Percentiles rank a stretch among this genome's conserved stretches.
Conservation (phyloP, 1,139 yeast species). For the Taphrina deformans region DNA sequence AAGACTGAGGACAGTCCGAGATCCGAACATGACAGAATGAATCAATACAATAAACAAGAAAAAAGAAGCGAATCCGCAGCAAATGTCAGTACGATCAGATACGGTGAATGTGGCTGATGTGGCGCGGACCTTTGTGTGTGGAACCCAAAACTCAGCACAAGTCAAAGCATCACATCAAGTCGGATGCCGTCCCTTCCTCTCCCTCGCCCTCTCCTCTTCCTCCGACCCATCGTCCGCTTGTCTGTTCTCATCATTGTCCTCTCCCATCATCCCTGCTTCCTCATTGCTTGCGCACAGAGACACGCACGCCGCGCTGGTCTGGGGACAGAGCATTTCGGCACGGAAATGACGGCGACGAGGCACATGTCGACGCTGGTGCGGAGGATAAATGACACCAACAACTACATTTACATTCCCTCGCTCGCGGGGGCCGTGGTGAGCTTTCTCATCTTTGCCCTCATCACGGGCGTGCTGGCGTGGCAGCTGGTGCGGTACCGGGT, state of each 20-base stretch:
- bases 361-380: background rate
- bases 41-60: too few species aligned
- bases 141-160: too few species aligned
- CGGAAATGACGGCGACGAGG: background rate
- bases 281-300: background rate
- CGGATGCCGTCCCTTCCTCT: too few species aligned
- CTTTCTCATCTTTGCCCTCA: background rate
- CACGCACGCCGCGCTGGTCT: too few species aligned
- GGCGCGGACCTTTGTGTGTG: background rate
- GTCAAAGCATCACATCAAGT: too few species aligned
- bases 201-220: too few species aligned
- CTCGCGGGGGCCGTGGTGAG: conserved; percentile 16
- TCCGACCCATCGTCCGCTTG: too few species aligned
- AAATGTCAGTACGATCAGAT: background rate
- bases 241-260: too few species aligned
- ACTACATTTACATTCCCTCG: conserved; percentile 24
- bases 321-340: background rate
- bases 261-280: too few species aligned
- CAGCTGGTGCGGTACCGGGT: conserved; percentile 4
- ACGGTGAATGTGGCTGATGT: background rate
- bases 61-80: too few species aligned
- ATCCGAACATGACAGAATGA: too few species aligned
- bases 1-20: too few species aligned
- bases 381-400: background rate
- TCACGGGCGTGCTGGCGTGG: conserved; percentile 6